Conservation (phyloP, 306 rosid species). For the Trifolium subterraneum region DNA sequence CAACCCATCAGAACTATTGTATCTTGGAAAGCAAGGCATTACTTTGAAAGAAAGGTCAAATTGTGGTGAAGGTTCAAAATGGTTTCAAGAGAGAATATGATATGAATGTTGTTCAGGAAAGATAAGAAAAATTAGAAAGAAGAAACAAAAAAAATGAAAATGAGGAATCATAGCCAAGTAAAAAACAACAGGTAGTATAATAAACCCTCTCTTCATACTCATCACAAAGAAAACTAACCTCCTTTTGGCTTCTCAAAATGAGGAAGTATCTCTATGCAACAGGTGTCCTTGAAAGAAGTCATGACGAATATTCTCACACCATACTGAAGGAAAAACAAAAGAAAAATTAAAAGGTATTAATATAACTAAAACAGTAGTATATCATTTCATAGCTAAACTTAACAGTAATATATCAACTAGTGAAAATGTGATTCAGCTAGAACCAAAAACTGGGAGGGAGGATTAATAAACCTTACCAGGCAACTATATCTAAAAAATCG, state of each 20-base stretch:
- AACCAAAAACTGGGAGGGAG: slow-evolving; percentile 9
- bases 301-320: slow-evolving; percentile 74
- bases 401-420: slow-evolving; percentile 17
- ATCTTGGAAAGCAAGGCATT: slow-evolving; percentile 5
- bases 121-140: background rate
- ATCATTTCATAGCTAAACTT: slow-evolving; percentile 1
- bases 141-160: background rate
- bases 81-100: slow-evolving; percentile 25
- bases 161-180: too few relatives aligned
- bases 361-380: slow-evolving; percentile 28
- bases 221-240: slow-evolving; percentile 51
- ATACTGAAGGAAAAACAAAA: slow-evolving; percentile 54
- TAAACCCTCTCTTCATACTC: background rate
- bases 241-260: slow-evolving; percentile 59
- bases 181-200: background rate
- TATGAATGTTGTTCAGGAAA: background rate
- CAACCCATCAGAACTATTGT: background rate
- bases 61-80: slow-evolving; percentile 9
- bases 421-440: slow-evolving; percentile 5
- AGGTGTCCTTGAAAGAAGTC: slow-evolving; percentile 87
- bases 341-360: slow-evolving; percentile 15
- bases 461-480: slow-evolving; percentile 26
- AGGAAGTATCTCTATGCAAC: slow-evolving; percentile 90
- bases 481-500: background rate
- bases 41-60: background rate